Evolutionary conservation across 306 rosid species (phyloP), one percentile per base, ranked within the genome.

Genomic region (Quercus wislizeni): DNA sequence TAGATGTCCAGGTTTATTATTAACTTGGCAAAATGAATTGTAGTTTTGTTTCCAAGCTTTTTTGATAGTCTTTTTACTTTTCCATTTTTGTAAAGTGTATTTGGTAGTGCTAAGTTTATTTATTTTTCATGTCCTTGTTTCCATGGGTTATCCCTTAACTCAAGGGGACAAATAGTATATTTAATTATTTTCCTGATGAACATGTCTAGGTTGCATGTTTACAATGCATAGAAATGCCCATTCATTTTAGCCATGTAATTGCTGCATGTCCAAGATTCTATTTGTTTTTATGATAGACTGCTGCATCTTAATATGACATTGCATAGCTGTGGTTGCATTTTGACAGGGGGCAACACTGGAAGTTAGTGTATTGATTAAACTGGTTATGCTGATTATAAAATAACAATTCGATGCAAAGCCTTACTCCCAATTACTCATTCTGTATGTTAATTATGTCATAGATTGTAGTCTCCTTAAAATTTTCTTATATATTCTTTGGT

Each of bases 301-400:
- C 69, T 49, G 30, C 62, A 79, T 70, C 71, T 75, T 74, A 70
- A 14, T 58, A 78, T 69, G 73, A 79, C 75, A 74, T 74, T 79
- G 78, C 83, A 70, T 79, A 31, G 51, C 73, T 69, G 51, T 75
- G 75, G 76, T 64, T 79, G 78, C 86, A 75, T 73, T 75, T 74
- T 55, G 75, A 76, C 75, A 46, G 76, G 78, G 64, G 55, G 75
- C 67, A 20, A 78, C 82, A 0, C 55, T 65, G 77, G 73, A 73
- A 84, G 84, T 84, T 80, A 80, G 84, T 77, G 30, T 51, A 51
- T 61, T 72, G 76, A 73, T 80, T 74, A 62, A 31, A 38, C 68
- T 58, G 58, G 52, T 55, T 73, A 12, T 65, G 35, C 51, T 57
- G 57, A 54, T n/a, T 76, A 33, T 57, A 71, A 21, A 25, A 41